Evolutionary conservation across 257 asterid species (phyloP).

Genomic region (Henckelia pumila): DNA sequence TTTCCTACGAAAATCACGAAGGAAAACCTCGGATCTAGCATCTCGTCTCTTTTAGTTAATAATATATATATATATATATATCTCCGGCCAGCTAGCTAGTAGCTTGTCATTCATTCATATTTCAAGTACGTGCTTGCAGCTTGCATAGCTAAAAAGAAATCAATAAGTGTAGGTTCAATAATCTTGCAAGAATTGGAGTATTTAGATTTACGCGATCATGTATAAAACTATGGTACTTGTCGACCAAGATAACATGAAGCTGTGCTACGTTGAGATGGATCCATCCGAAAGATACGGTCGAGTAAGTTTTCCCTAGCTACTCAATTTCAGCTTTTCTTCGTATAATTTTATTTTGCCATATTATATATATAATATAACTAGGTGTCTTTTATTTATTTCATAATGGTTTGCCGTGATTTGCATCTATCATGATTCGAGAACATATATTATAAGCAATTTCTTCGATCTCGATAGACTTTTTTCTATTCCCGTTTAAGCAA

Average conservation of each 20-base stretch:
- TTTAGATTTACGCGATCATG: slow-evolving; percentile 35
- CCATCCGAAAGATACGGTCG: slow-evolving; percentile 79
- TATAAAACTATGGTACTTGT: slow-evolving; percentile 30
- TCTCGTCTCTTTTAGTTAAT: background rate
- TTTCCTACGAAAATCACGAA: slow-evolving; percentile 75
- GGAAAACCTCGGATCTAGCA: slow-evolving; percentile 86
- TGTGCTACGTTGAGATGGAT: slow-evolving; percentile 61
- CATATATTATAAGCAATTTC: too few relatives aligned
- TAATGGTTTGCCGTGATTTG: too few relatives aligned
- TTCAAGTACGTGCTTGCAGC: too few relatives aligned
- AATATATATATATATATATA: too few relatives aligned
- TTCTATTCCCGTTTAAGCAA: background rate
- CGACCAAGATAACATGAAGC: slow-evolving; percentile 39
- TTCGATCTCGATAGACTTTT: too few relatives aligned
- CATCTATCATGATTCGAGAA: too few relatives aligned
- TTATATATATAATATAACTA: too few relatives aligned
- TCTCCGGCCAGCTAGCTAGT: too few relatives aligned
- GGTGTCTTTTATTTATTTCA: background rate
- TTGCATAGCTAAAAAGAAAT: too few relatives aligned
- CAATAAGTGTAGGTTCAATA: too few relatives aligned
- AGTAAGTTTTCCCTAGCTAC: slow-evolving; percentile 62
- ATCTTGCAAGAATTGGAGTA: too few relatives aligned
- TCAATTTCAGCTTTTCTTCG: background rate
- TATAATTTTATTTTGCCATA: background rate
- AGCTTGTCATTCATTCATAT: too few relatives aligned